Conservation (phyloP, 179 eudicot genomes). For the Actinidia polygama region DNA sequence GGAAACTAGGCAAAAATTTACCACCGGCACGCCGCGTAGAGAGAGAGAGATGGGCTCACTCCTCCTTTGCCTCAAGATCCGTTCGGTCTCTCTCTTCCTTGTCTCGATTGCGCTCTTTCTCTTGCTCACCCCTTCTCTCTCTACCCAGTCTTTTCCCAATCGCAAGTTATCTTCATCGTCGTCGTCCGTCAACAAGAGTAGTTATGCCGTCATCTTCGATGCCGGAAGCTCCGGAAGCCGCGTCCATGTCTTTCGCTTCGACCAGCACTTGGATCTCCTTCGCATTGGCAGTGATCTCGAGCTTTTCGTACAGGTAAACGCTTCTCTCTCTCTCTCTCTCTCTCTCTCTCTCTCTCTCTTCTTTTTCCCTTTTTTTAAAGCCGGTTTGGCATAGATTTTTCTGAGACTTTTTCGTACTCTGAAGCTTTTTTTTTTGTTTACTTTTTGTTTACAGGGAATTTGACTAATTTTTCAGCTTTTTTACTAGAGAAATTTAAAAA, state of each 20-base stretch:
- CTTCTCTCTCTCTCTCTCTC: background rate
- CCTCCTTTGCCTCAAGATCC: too few species aligned
- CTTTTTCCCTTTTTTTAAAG: background rate
- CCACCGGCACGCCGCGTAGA: too few species aligned
- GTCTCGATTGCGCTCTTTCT: conserved; percentile 59
- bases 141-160: conserved; percentile 13
- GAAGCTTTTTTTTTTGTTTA: too few species aligned
- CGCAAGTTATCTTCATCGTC: conserved; percentile 37
- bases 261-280: conserved; percentile 71
- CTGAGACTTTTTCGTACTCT: too few species aligned
- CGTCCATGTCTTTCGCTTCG: conserved; percentile 89
- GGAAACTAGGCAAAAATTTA: too few species aligned
- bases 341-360: background rate
- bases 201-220: conserved; percentile 85
- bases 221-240: conserved; percentile 95
- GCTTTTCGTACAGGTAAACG: conserved; percentile 73
- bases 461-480: too few species aligned
- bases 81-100: conserved; percentile 57
- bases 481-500: too few species aligned
- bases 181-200: conserved; percentile 1
- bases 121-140: conserved; percentile 40
- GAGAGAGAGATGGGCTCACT: too few species aligned
- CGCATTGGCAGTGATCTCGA: conserved; percentile 85
- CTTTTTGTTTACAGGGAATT: too few species aligned
- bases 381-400: background rate